Evolutionary conservation across 2,329 filamentous ascomycete species (phyloP), one percentile per base, ranked within the genome.

Genomic region (Calonectria henricotiae): DNA sequence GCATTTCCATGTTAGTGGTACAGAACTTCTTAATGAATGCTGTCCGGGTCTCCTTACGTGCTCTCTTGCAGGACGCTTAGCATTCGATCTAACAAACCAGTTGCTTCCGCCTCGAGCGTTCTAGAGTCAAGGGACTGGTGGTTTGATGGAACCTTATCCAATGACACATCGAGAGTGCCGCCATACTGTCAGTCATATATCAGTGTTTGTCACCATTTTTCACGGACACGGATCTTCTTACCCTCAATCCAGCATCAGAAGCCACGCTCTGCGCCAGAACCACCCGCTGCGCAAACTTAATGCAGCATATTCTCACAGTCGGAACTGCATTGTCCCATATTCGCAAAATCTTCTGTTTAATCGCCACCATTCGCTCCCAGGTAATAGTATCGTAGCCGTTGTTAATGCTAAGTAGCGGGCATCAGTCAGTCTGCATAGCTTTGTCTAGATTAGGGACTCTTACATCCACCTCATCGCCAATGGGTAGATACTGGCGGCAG

Each of bases 271-370:
- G 96, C 20, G 95, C 94, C 74, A 98, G 89, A 51, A 99, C 93
- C 51, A 98, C 94, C 73, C 94, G 91, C 84, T 99, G 96, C 43
- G 94, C 92, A 82, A 99, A 99, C 83, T 99, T 99, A 87, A 98
- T 92, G 85, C 96, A 98, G 86, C 95, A 97, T 81, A 98, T 92
- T 77, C 92, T 92, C 73, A 98, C 90, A 3, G 94, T 92, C 13
- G 92, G 88, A 15, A 90, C 85, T 20, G 94, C 92, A 49, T 87
- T 89, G 76, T 98, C 96, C 96, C 97, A 98, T 78, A 96, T 91
- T 70, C 90, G 91, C 70, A 99, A 83, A 75, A 99, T 96, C 77
- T 92, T 93, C 66, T 93, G 90, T 85, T 99, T 99, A 83, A 98
- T 96, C 12, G 91, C 89, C 65, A 90, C 88, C 90, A 98, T 97